Evolutionary conservation across 1,284 basidiomycete species (phyloP), one percentile per base, ranked within the genome.

Genomic region (Thecaphora frezii): DNA sequence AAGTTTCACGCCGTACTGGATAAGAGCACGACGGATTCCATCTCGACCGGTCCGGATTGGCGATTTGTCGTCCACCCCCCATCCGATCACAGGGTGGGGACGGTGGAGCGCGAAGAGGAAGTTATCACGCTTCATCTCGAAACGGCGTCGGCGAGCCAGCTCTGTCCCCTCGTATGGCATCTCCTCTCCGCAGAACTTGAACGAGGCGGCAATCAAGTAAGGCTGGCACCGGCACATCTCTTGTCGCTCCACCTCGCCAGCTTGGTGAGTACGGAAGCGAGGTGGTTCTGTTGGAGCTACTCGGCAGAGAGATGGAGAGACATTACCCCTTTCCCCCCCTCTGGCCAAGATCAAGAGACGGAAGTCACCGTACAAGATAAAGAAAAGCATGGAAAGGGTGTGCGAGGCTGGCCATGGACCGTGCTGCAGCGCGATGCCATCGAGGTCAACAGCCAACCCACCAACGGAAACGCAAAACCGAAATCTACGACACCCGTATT

Each of bases 11-110:
- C 58, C n/a, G 51, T 67, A 9, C 45, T 67, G n/a, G 65, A 67
- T 26, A 67, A 67, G 30, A 59, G 56, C 22, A 67, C 65, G 0
- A 58, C 65, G 5, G 65, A 67, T 22, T 56, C 60, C 0, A 67
- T 67, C 19, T 57, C 60, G 0, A 67, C 65, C 1, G 59, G 60
- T 0, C 19, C 54, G 1, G 65, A 67, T 28, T 33, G 22, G 14
- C 26, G 28, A 0, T 52, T 45, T 14, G 7, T 42, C 5, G 33
- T 41, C 16, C 33, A 36, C 18, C 33, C 28, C 5, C 13, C 28
- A 28, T 28, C 28, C 7, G 28, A 28, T 28, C 7, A 28, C 13
- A 13, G 5, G 28, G 28, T 28, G 7, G 7, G 8, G 28, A 30
- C 21, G 14, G 26, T 51, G 33, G 13, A 5, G 14, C 23, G 4